Evolutionary conservation across 2,329 filamentous ascomycete species (phyloP).

Genomic region (Pseudogymnoascus sp.): DNA sequence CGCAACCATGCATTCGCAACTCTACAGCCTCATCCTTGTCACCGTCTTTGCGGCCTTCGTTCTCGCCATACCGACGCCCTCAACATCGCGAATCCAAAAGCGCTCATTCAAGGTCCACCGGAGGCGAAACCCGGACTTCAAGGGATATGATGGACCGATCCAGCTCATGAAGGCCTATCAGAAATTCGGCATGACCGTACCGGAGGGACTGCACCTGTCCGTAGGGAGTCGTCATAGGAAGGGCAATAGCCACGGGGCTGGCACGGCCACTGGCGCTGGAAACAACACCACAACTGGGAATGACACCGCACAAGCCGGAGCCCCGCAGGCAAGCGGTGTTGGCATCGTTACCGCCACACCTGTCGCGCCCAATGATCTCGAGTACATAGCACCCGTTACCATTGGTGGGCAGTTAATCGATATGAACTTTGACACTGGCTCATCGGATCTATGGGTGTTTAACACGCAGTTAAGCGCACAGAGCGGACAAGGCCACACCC

Average conservation of each 20-base stretch:
- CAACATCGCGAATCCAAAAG: conserved; percentile 18
- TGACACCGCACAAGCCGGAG: conserved; percentile 17
- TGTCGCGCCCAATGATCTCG: conserved; percentile 33
- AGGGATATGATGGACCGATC: conserved; percentile 45
- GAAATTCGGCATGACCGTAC: conserved; percentile 55
- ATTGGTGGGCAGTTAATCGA: conserved; percentile 27
- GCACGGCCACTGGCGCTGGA: background rate
- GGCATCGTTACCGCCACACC: conserved; percentile 58
- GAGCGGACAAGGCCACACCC: conserved; percentile 24
- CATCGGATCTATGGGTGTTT: conserved; percentile 31
- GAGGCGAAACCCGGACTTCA: conserved; percentile 37
- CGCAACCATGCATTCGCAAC: background rate
- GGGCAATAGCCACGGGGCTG: background rate
- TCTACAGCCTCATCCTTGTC: conserved; percentile 2
- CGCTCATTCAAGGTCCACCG: conserved; percentile 28
- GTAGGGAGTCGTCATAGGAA: background rate
- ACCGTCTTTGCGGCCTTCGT: conserved; percentile 2
- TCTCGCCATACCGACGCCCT: conserved; percentile 1
- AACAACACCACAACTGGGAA: conserved; percentile 5
- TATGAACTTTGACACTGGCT: conserved; percentile 29
- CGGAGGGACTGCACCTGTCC: conserved; percentile 29
- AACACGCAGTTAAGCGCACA: conserved; percentile 25
- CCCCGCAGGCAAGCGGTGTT: conserved; percentile 30
- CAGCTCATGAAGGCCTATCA: conserved; percentile 53
- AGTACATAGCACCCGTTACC: conserved; percentile 22